Base-by-base conservation (phyloP, 805 yeast genomes). In the Zygotorulaspora sp. region DNA sequence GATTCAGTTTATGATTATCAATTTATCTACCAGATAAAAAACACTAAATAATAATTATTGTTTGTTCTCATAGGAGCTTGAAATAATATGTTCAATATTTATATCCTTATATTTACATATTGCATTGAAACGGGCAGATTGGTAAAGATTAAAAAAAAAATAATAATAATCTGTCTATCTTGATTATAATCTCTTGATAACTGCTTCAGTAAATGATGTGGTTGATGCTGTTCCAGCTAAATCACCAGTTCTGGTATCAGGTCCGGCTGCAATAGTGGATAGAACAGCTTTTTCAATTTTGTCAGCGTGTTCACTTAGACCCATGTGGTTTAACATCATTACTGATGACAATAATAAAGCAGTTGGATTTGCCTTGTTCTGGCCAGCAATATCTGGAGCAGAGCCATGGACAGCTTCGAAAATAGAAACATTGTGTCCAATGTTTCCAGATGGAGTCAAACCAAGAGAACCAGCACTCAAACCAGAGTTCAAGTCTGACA, bases 341-440 rank as follows among this genome's bases (percentile, higher is more conserved):
- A 89, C 87, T 31, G 97, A 90, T 35, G 96, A 87, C 63, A 92
- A 77, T 65, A 92, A 75, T 63, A 92, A 71, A 41, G 98, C 98
- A 45, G 98, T 92, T 72, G 98, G 98, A 80, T 92, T 92, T 50
- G 98, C 98, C 65, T 86, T 78, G 64, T 95, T 94, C 77, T 92
- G 87, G 63, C 98, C 98, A 47, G 97, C 97, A 61, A 92, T 92
- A 67, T 92, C 98, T 56, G 98, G 98, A 48, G 98, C 98, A 42
- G 97, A 89, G 67, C 98, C 98, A 68, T 92, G 98, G 61, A 92
- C 98, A 50, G 98, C 98, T 78, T 92, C 98, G 67, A 92, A 92
- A 65, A 92, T 90, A 40, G 97, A 87, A 48, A 90, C 95, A 66
- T 85, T 82, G 75, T 87, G 86, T 74, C 98, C 98, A 89, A 92